A percentile compares a stretch with the other conserved stretches of the same genome.
Evolutionary conservation across 192 early-diverging fungal species (phyloP).

Genomic region (Entomortierella lignicola): DNA sequence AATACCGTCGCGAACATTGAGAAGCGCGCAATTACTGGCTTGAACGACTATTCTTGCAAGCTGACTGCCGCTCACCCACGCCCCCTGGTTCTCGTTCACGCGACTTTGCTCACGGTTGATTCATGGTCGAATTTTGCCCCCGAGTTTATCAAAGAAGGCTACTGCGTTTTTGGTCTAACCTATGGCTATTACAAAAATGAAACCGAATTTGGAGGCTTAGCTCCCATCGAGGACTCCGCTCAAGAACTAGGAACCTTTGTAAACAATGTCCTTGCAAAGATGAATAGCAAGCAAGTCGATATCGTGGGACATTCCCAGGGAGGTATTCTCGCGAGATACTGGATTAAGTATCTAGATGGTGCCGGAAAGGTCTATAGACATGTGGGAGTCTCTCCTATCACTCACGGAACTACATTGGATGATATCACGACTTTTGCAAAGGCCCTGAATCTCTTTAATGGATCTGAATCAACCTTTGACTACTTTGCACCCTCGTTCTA

Average conservation of each 20-base stretch:
- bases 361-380: slow-evolving; percentile 29
- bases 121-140: slow-evolving; percentile 15
- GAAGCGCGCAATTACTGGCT: slow-evolving; percentile 20
- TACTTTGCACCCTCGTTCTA: slow-evolving; percentile 22
- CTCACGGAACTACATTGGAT: slow-evolving; percentile 36
- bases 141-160: slow-evolving; percentile 14
- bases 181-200: slow-evolving; percentile 13
- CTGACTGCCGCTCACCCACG: slow-evolving; percentile 20
- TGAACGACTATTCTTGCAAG: slow-evolving; percentile 39
- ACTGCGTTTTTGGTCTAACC: slow-evolving; percentile 35
- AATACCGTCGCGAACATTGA: not conserved
- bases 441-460: slow-evolving; percentile 8
- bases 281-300: slow-evolving; percentile 26
- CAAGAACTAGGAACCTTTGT: slow-evolving; percentile 27
- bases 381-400: slow-evolving; percentile 35
- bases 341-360: slow-evolving; percentile 37
- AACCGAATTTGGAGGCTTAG: slow-evolving; percentile 21
- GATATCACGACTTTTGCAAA: slow-evolving; percentile 19
- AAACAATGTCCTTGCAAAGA: slow-evolving; percentile 20
- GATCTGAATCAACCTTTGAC: slow-evolving; percentile 15
- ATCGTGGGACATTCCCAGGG: slow-evolving; percentile 45
- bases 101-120: slow-evolving; percentile 18
- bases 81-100: slow-evolving; percentile 30
- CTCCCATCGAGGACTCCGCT: slow-evolving; percentile 25
- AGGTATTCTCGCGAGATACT: slow-evolving; percentile 41